phyloP scores from a whole-genome alignment of 2,329 filamentous ascomycete species.

The Chrysosporium keratinophilum region DNA sequence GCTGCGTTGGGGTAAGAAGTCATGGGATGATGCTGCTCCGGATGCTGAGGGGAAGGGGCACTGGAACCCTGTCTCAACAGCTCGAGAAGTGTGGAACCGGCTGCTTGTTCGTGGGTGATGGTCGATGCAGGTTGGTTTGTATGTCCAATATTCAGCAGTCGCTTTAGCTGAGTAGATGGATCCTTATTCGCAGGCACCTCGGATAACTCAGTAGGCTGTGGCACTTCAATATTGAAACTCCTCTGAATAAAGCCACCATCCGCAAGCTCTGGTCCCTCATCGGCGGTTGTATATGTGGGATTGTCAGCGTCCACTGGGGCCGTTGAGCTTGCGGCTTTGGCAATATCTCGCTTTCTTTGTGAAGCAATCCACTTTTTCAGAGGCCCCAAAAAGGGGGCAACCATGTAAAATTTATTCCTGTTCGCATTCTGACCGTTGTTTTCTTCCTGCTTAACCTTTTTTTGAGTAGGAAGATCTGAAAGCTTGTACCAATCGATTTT shows the following conservation, averaged over 20 bases:
- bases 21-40: slow-evolving; percentile 13
- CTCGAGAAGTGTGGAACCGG: slow-evolving; percentile 46
- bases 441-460: slow-evolving; percentile 58
- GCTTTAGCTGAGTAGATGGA: slow-evolving; percentile 44
- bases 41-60: slow-evolving; percentile 20
- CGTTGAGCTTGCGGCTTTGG: slow-evolving; percentile 36
- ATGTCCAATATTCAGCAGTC: slow-evolving; percentile 33
- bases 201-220: slow-evolving; percentile 31
- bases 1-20: neutral
- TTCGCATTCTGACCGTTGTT: slow-evolving; percentile 6
- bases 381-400: slow-evolving; percentile 77
- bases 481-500: slow-evolving; percentile 93
- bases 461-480: slow-evolving; percentile 72
- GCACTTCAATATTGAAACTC: slow-evolving; percentile 18
- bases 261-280: slow-evolving; percentile 17
- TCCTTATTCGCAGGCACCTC: slow-evolving; percentile 34
- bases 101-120: slow-evolving; percentile 19
- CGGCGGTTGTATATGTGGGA: slow-evolving; percentile 14
- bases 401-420: slow-evolving; percentile 93
- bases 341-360: slow-evolving; percentile 62
- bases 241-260: slow-evolving; percentile 17
- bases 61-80: slow-evolving; percentile 41
- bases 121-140: slow-evolving; percentile 17
- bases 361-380: slow-evolving; percentile 85
- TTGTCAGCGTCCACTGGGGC: slow-evolving; percentile 28